Conservation (phyloP, 108 stramenopile species). For the Cyclostephanos invisitatus region DNA sequence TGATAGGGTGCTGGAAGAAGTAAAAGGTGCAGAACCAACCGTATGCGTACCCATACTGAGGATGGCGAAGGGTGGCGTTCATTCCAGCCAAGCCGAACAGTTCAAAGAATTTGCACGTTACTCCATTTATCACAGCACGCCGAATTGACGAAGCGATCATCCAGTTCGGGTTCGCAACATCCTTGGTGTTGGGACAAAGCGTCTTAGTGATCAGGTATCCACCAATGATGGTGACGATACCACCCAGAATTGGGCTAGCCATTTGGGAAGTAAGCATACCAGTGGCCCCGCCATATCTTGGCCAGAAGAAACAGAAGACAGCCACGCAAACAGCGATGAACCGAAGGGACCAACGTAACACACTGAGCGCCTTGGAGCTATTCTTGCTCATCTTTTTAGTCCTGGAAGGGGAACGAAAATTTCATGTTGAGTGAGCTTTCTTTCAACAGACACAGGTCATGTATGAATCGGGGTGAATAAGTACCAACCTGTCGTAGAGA, state of each 20-base stretch:
- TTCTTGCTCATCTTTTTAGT: constrained; percentile 50
- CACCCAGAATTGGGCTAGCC: constrained; percentile 13
- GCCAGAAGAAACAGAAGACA: constrained; percentile 10
- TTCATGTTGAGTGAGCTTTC: neutral
- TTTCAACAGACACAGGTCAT: neutral
- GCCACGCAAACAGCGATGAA: constrained; percentile 13
- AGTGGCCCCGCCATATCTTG: constrained; percentile 3
- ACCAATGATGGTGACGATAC: constrained; percentile 17
- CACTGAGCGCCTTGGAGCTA: constrained; percentile 22
- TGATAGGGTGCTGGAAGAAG: constrained; percentile 21
- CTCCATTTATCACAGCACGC: constrained; percentile 16
- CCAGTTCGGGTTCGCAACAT: constrained; percentile 46
- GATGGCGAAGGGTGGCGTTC: constrained; percentile 7
- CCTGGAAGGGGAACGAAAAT: constrained; percentile 6
- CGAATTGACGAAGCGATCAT: constrained; percentile 36
- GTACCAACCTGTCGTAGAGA: constrained; percentile 23
- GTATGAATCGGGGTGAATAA: neutral
- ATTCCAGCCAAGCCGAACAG: constrained; percentile 35
- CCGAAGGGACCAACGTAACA: constrained; percentile 27
- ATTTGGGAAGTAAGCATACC: constrained; percentile 16
- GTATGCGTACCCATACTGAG: constrained; percentile 26
- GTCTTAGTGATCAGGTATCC: constrained; percentile 40
- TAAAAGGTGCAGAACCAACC: constrained; percentile 28
- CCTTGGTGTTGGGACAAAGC: constrained; percentile 35
- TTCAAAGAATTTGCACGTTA: constrained; percentile 25